A percentile compares a stretch with the other conserved stretches of the same genome.
Conservation (phyloP, 345 rosid genomes). For the Microcos paniculata region DNA sequence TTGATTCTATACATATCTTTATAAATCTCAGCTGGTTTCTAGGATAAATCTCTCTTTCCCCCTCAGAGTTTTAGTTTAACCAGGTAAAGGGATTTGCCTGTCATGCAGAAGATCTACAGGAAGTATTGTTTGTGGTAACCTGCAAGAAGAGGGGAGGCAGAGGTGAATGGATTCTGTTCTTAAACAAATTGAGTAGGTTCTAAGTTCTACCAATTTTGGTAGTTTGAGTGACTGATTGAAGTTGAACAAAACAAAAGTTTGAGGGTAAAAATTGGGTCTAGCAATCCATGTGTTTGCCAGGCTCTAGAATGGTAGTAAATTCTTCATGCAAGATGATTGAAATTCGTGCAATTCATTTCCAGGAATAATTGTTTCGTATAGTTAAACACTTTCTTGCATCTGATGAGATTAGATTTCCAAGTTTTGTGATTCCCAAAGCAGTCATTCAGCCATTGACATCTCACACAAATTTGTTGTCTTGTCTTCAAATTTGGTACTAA, state of each 20-base stretch:
- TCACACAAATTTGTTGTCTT: not conserved
- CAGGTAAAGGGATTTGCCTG: too few species aligned
- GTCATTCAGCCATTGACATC: not conserved
- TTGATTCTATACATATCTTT: slow-evolving; percentile 17
- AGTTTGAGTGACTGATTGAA: not conserved
- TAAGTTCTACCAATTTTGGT: not conserved
- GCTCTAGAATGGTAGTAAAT: not conserved
- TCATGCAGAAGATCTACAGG: too few species aligned
- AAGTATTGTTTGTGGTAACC: not conserved
- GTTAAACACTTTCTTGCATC: not conserved
- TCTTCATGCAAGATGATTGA: not conserved
- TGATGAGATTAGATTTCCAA: not conserved
- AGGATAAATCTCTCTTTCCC: not conserved
- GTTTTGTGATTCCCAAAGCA: not conserved
- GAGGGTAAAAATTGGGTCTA: not conserved
- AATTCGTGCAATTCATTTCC: not conserved
- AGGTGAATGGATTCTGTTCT: not conserved
- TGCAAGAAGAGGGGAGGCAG: not conserved
- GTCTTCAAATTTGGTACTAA: slow-evolving; percentile 7
- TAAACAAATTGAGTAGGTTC: not conserved
- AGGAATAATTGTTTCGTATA: not conserved
- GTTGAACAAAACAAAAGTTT: not conserved
- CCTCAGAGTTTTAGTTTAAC: too few species aligned
- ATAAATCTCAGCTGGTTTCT: not conserved
- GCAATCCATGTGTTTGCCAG: not conserved